Evolutionary conservation across 2,329 filamentous ascomycete genomes (phyloP).

Genomic region (Aaosphaeria pasadenensis): DNA sequence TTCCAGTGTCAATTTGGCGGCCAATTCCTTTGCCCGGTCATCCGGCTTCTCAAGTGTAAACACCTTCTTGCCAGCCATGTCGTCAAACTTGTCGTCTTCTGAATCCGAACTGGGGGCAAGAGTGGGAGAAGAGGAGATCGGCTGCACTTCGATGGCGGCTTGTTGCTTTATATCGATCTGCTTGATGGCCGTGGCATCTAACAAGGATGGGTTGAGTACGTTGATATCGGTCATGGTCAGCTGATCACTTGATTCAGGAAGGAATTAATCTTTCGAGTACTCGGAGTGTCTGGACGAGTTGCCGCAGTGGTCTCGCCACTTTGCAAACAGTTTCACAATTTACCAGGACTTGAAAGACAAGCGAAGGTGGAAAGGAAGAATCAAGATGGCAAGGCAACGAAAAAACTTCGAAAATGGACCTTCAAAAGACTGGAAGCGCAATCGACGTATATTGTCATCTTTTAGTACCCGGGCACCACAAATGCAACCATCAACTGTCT

Average conservation of each 20-base stretch:
- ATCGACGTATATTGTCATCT: slow-evolving; percentile 32
- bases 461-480: slow-evolving; percentile 31
- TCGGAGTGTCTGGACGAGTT: slow-evolving; percentile 24
- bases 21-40: slow-evolving; percentile 33
- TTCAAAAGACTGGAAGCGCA: slow-evolving; percentile 12
- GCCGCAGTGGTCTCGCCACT: slow-evolving; percentile 21
- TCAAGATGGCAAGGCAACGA: background rate
- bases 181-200: slow-evolving; percentile 18
- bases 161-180: slow-evolving; percentile 33
- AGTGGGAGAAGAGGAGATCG: slow-evolving; percentile 23
- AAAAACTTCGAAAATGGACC: slow-evolving; percentile 1
- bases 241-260: slow-evolving; percentile 1
- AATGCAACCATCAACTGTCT: slow-evolving; percentile 22
- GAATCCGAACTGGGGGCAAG: slow-evolving; percentile 28
- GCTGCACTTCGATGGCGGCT: slow-evolving; percentile 25
- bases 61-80: slow-evolving; percentile 33
- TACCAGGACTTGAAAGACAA: slow-evolving; percentile 3
- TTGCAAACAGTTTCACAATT: background rate
- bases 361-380: slow-evolving; percentile 8
- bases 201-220: slow-evolving; percentile 23
- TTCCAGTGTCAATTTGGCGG: slow-evolving; percentile 34
- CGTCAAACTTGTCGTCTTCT: slow-evolving; percentile 20
- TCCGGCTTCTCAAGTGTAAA: slow-evolving; percentile 29
- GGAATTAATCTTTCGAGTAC: slow-evolving; percentile 13
- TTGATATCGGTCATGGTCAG: slow-evolving; percentile 31